Base-by-base conservation (phyloP, 208 protist species). In the Leishmania lainsoni region DNA sequence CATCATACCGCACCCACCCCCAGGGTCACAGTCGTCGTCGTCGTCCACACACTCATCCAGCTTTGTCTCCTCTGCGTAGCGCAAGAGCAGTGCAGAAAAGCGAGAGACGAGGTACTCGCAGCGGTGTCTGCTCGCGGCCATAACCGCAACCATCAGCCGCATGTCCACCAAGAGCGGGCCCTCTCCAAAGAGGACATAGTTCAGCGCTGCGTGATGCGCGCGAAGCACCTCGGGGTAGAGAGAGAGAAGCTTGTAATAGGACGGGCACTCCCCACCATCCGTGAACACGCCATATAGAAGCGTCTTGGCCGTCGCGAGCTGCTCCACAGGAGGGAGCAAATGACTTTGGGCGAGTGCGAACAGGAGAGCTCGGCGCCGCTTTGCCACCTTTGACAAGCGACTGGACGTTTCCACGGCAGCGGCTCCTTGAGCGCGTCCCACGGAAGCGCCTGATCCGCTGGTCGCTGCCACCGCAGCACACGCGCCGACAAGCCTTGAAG, bases 91-190 rank as follows among this genome's bases (percentile, higher is more conserved):
- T 17, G 91, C 90, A 29, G 87, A 79, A 81, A 90, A 96, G 79
- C 91, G 90, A 26, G 83, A 87, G 56, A 96, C 91, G 48, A 97
- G 88, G 83, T 94, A 95, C 83, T 92, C 91, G 79, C 94, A 97
- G 71, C 85, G 91, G 80, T 96, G 92, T 2, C 94, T 90, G 76
- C 90, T 93, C 22, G 92, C 94, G 16, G 90, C 88, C 92, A 97
- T 96, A 22, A 93, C 81, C 42, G 92, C 92, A 39, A 97, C 39
- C 94, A 97, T 95, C 52, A 97, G 86, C 16, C 94, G 90, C 79
- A 87, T 85, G 59, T 92, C 91, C 59, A 95, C 79, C 61, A 86
- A 75, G 14, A 97, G 81, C 5, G 94, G 92, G n/a, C 94, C 94
- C 32, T 94, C 90, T n/a, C 83, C 91, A 71, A 94, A 92, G n/a